phyloP scores from a whole-genome alignment of 495 filamentous ascomycete genomes.

The Cetradonia linearis region DNA sequence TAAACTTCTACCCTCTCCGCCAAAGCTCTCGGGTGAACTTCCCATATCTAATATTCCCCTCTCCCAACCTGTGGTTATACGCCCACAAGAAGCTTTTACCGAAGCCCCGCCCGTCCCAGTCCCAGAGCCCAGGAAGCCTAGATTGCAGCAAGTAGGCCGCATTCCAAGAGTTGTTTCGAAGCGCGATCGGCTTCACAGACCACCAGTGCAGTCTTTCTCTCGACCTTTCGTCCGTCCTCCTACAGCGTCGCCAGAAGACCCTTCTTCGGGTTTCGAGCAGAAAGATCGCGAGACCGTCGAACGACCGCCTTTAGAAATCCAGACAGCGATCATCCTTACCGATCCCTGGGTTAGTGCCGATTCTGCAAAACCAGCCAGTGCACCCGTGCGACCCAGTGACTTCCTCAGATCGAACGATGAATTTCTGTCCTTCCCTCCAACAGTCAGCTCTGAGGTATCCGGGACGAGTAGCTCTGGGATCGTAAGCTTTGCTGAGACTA shows the following conservation, averaged over 20 bases:
- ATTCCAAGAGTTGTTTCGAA: slow-evolving; percentile 79
- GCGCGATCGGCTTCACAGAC: slow-evolving; percentile 55
- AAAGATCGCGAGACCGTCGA: slow-evolving; percentile 16
- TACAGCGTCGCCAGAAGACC: slow-evolving; percentile 27
- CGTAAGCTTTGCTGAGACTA: slow-evolving; percentile 43
- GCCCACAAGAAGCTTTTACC: slow-evolving; percentile 10
- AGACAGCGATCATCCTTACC: slow-evolving; percentile 22
- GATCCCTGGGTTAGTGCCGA: slow-evolving; percentile 26
- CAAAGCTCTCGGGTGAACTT: slow-evolving; percentile 39
- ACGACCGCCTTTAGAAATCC: slow-evolving; percentile 27
- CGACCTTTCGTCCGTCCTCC: slow-evolving; percentile 52
- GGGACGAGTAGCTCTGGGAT: slow-evolving; percentile 59
- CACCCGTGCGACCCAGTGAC: slow-evolving; percentile 28
- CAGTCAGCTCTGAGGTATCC: slow-evolving; percentile 54
- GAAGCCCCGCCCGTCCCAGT: slow-evolving; percentile 23
- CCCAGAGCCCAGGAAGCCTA: slow-evolving; percentile 28
- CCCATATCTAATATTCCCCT: slow-evolving; percentile 25
- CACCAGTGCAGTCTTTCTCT: slow-evolving; percentile 74
- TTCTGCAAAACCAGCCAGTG: slow-evolving; percentile 34
- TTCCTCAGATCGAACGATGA: slow-evolving; percentile 35
- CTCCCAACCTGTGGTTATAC: slow-evolving; percentile 1
- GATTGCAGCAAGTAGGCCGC: slow-evolving; percentile 73
- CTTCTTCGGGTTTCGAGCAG: slow-evolving; percentile 18
- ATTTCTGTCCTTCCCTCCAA: slow-evolving; percentile 65
- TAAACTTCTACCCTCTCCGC: slow-evolving; percentile 45